These are phyloP conservation scores for Iris macrosiphon DNA, from an alignment of 106 monocot species.

Conservation along the genomic window DNA sequence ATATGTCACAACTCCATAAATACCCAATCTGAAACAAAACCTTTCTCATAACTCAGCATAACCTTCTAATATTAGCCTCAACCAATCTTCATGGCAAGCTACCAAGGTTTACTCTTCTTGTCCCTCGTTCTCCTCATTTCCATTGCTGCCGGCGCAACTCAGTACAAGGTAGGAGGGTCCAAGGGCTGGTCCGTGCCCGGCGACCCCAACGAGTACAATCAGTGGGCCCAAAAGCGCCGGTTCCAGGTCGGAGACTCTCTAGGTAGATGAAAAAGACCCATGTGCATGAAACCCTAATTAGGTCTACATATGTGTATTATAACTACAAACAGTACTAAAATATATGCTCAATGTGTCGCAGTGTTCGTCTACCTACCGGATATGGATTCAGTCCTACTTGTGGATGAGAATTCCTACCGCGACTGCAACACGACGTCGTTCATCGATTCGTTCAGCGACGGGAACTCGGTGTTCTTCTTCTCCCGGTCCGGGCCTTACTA, in stretches of 20 bases:
- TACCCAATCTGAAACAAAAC: neutral
- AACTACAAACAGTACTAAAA: too few species aligned
- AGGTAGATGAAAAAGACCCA: too few species aligned
- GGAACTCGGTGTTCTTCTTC: constrained; percentile 43
- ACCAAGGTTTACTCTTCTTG: constrained; percentile 6
- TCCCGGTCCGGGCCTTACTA: constrained; percentile 38
- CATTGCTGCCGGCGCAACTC: constrained; percentile 43
- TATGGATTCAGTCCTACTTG: constrained; percentile 48
- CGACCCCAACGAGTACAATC: constrained; percentile 36
- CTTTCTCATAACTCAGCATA: neutral
- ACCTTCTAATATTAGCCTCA: too few species aligned
- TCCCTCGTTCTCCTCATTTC: constrained; percentile 23
- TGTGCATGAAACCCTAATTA: too few species aligned
- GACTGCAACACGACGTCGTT: constrained; percentile 48
- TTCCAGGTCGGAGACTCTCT: constrained; percentile 44
- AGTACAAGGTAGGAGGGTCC: constrained; percentile 59
- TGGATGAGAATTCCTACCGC: constrained; percentile 29
- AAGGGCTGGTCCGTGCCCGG: constrained; percentile 53
- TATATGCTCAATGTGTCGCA: constrained; percentile 8
- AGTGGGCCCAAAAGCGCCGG: constrained; percentile 42
- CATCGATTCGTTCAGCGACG: constrained; percentile 28
- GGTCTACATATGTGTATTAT: too few species aligned
- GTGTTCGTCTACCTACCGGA: constrained; percentile 43
- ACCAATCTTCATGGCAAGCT: constrained; percentile 4
- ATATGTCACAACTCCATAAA: neutral